These are phyloP conservation scores for Spironucleus salmonicida DNA, from an alignment of 208 protist genomes.

Conservation along the genomic window DNA sequence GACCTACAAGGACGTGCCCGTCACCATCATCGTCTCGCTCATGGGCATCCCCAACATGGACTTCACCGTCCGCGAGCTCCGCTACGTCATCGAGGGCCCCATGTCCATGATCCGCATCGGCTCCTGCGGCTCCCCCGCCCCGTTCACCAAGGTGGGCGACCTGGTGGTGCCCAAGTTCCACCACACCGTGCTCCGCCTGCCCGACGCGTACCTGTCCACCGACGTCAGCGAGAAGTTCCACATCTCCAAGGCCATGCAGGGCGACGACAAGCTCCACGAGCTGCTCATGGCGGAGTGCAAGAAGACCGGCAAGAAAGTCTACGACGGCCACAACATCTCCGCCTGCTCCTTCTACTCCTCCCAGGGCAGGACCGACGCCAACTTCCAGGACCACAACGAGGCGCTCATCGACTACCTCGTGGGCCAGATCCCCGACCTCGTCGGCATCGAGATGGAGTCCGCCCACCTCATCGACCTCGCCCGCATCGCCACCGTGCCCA, in stretches of 20 bases:
- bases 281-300: background rate
- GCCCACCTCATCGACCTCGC: conserved; percentile 46
- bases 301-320: background rate
- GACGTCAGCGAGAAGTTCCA: background rate
- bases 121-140: conserved; percentile 43
- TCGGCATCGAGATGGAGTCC: conserved; percentile 50
- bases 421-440: conserved; percentile 29
- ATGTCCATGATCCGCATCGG: conserved; percentile 49
- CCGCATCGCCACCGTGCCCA: background rate
- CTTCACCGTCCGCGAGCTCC: conserved; percentile 48
- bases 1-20: conserved; percentile 39
- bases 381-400: conserved; percentile 49
- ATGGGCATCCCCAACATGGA: conserved; percentile 54
- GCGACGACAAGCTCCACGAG: background rate
- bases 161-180: conserved; percentile 34
- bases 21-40: conserved; percentile 46
- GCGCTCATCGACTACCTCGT: conserved; percentile 38
- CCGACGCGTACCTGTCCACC: conserved; percentile 32
- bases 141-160: conserved; percentile 38
- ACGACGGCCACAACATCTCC: conserved; percentile 38
- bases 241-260: conserved; percentile 19
- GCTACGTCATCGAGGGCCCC: conserved; percentile 40
- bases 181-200: background rate
- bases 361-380: conserved; percentile 34
- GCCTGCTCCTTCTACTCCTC: conserved; percentile 50